These are phyloP conservation scores for Peniophora sp. DNA, from an alignment of 1,284 basidiomycete genomes.

Conservation along the genomic window DNA sequence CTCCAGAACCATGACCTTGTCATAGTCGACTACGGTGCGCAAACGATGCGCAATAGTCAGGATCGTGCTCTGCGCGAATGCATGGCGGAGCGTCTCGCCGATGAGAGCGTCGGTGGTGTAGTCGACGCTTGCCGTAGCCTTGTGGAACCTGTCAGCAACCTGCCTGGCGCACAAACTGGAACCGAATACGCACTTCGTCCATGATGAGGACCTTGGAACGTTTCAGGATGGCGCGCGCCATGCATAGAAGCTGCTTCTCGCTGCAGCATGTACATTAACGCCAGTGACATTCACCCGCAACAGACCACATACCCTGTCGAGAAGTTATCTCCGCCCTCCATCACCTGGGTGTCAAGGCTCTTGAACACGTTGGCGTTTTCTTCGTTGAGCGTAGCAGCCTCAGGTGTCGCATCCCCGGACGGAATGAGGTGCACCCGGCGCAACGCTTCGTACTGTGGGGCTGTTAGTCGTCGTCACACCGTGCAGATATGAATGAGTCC, in stretches of 20 bases:
- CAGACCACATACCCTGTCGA: conserved; percentile 24
- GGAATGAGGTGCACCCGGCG: not conserved
- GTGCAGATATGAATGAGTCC: conserved; percentile 56
- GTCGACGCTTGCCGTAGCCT: conserved; percentile 10
- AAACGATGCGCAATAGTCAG: conserved; percentile 28
- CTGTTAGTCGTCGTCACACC: too few relatives aligned
- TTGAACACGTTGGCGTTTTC: conserved; percentile 26
- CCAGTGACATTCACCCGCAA: too few relatives aligned
- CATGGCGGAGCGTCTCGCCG: conserved; percentile 22
- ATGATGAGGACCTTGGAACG: conserved; percentile 25
- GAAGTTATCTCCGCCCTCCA: conserved; percentile 76
- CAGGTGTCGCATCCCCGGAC: not conserved
- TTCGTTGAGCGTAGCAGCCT: conserved; percentile 9
- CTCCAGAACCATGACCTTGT: conserved; percentile 28
- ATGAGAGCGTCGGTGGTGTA: conserved; percentile 23
- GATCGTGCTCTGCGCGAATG: conserved; percentile 20
- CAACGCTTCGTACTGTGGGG: conserved; percentile 34
- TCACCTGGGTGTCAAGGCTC: conserved; percentile 62
- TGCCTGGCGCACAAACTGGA: too few relatives aligned
- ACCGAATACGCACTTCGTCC: conserved; percentile 22
- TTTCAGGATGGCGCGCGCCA: conserved; percentile 68
- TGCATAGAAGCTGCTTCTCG: conserved; percentile 76
- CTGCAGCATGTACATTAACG: conserved; percentile 36
- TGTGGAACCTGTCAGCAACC: conserved; percentile 9
- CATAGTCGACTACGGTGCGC: conserved; percentile 26